Evolutionary conservation across 2,329 filamentous ascomycete genomes (phyloP).

Genomic region (Penicillium occitanis): DNA sequence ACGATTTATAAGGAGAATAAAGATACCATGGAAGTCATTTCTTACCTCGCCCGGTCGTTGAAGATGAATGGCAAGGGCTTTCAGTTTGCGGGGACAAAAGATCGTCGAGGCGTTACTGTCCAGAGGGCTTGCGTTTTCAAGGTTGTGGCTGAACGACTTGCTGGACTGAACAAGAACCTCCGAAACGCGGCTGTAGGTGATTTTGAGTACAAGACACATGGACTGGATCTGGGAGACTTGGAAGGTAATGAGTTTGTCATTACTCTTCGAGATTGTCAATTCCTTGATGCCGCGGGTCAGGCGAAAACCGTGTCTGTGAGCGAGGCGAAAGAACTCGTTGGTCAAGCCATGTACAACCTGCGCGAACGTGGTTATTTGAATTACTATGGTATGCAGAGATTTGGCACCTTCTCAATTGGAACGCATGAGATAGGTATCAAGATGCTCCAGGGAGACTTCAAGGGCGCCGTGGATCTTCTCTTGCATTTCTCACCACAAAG

Average conservation of each 20-base stretch:
- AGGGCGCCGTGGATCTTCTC: conserved; percentile 75
- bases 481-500: conserved; percentile 69
- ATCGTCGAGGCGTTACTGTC: conserved; percentile 79
- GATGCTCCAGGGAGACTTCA: conserved; percentile 77
- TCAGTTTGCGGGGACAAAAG: conserved; percentile 86
- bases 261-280: conserved; percentile 79
- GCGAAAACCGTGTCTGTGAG: conserved; percentile 49
- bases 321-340: conserved; percentile 49
- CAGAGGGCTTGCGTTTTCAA: conserved; percentile 73
- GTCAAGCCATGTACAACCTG: conserved; percentile 64
- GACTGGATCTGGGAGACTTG: conserved; percentile 79
- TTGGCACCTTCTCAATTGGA: conserved; percentile 81
- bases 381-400: conserved; percentile 96
- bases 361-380: conserved; percentile 83
- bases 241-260: conserved; percentile 91
- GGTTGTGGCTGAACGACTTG: conserved; percentile 62
- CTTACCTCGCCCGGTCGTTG: conserved; percentile 71
- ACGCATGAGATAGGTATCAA: conserved; percentile 83
- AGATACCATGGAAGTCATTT: conserved; percentile 89
- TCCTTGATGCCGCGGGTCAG: conserved; percentile 48
- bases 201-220: conserved; percentile 71
- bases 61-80: conserved; percentile 68
- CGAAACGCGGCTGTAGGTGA: conserved; percentile 70
- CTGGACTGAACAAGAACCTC: conserved; percentile 60
- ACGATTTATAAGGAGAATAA: conserved; percentile 96